Evolutionary conservation across 108 stramenopile species (phyloP), one percentile per base, ranked within the genome.

Genomic region (Nitzschia sp.): DNA sequence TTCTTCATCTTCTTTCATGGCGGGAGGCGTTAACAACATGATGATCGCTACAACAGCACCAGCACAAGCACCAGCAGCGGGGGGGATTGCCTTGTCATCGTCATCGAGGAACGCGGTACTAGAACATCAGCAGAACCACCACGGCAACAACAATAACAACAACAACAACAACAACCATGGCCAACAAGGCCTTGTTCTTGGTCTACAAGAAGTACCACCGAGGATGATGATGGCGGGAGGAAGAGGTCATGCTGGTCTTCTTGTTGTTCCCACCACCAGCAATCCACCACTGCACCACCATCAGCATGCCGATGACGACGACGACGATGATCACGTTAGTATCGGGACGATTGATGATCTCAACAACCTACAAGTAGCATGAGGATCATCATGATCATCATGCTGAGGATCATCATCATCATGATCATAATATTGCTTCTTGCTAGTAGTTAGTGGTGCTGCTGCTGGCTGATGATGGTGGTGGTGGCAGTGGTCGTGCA

Each of bases 341-440:
- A 69, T 69, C 30, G 68, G 45, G 1, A 69, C 68, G 1, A 69
- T 69, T 30, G 68, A 69, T 34, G 53, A 26, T 30, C 44, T 64
- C n/a, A 47, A 52, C 45, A 64, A 64, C 23, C 57, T 58, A 41
- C 38, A 9, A 41, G 38, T 41, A 41, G 38, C 6, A 13, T 9
- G 9, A 13, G 13, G 38, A 41, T 13, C 9, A 41, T 6, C 9
- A 41, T 13, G 13, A 41, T 6, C 6, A 41, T 6, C 6, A 41
- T 6, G 13, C 38, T 13, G 53, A 8, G 2, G 53, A 27, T 1
- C 25, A 9, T 15, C 25, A 53, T 1, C 19, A 53, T 53, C 53
- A 53, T 13, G 13, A 41, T 6, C 38, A 6, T 41, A 13, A 41
- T 9, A 41, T 13, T 9, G 9, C 38, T 6, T 41, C 38, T 9